Base-by-base conservation (phyloP, 305 asterid species). In the Rubia occidens region DNA sequence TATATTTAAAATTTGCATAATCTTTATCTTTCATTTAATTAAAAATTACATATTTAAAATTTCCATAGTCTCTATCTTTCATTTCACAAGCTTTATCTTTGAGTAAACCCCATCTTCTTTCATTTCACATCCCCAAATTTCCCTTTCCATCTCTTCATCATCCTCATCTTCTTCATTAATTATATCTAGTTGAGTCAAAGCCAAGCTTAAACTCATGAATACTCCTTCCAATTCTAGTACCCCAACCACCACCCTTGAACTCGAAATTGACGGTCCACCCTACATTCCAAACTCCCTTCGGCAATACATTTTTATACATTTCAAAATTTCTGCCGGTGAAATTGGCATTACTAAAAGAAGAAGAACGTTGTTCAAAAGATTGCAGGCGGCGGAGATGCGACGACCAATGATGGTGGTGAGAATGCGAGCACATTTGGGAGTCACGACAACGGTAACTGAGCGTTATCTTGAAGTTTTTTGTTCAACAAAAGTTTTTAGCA, bases 221-320 rank as follows among this genome's bases (percentile, higher is more conserved):
- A 1, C 9, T 80, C 77, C 60, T 84, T 67, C 67, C 47, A 82
- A 88, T 6, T 49, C 55, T 5, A 49, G 26, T 29, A 29, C 35
- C 35, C 35, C 35, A 29, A 29, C 56, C 74, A 73, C 74, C 62
- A 75, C 78, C 13, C 69, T 76, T 2, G 89, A 80, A 49, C 64
- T 84, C 32, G 94, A 84, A 72, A 66, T 67, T 69, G 91, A 91
- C 60, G 89, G 95, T 83, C 91, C 96, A 72, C 96, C 95, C 96
- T 92, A 5, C 76, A 77, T 70, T 56, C 75, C 69, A 72, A 78
- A 21, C 61, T 78, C 79, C 60, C 17, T 69, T 32, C 72, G 72
- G 64, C 80, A 79, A 73, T 64, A 78, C 20, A 29, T 1, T 29
- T 29, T 29, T 29, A 29, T 3, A 70, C 64, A 59, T 87, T 91